Evolutionary conservation across 768 basidiomycete genomes (phyloP), one percentile per base, ranked within the genome.

Genomic region (Hydnum rufescens): DNA sequence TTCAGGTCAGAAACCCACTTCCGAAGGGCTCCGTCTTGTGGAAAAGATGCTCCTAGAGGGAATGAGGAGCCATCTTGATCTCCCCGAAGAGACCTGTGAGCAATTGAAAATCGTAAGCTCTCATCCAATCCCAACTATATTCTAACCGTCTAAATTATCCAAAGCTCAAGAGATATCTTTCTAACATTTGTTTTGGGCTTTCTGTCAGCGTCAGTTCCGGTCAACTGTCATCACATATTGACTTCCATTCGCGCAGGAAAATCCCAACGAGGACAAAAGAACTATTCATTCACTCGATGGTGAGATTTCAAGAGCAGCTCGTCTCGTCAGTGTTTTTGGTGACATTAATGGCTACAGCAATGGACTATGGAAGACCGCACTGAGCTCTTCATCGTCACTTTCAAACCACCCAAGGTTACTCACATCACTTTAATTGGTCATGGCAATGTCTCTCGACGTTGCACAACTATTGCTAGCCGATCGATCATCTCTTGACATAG

Each of bases 391-490:
- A 77, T 81, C 44, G 74, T 83, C 32, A 82, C 84, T 0, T 84
- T 73, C 71, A 86, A 83, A 66, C 82, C 82, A 0, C 82, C 82
- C 1, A 83, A 86, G 58, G 81, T 85, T 58, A 75, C 79, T 65
- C 84, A 83, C 0, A 42, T 88, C 48, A 77, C 85, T 1, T 67
- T 99, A 51, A 80, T 97, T 42, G 93, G 95, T 0, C 86, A 89
- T 56, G 93, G 93, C 5, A 96, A 97, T 58, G 92, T 99, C 53
- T 82, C 90, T 4, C 70, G 31, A 99, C 60, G 71, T 92, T 26
- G 89, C 90, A 1, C 75, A 92, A 3, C 87, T 96, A 62, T 74
- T 96, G 4, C 75, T 99, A 55, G 82, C 82, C 8, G 67, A 75
- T 2, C 74, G 96, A 43, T 65, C 67, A 25, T 68, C 71, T 60